Conservation (phyloP, 1,284 basidiomycete genomes). For the Trametes hirsuta region DNA sequence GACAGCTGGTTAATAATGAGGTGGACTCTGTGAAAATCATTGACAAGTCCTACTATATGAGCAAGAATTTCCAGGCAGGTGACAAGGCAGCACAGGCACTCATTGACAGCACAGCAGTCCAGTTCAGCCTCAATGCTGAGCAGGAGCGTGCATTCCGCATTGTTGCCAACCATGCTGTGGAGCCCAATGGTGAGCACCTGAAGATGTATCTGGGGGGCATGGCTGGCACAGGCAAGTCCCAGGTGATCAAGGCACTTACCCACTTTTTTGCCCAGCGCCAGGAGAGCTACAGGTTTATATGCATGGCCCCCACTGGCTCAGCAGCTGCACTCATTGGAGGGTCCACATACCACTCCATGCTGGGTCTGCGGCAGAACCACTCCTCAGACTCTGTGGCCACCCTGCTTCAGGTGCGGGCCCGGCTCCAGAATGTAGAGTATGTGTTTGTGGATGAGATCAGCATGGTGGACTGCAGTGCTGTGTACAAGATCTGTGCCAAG, state of each 20-base stretch:
- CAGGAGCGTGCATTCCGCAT: no score
- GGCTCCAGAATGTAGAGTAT: constrained; percentile 35
- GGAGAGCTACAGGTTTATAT: constrained; percentile 31
- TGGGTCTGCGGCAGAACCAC: constrained; percentile 35
- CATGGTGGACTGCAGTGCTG: constrained; percentile 36
- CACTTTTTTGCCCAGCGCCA: constrained; percentile 33
- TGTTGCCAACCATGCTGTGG: constrained; percentile 19
- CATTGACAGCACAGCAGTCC: no score
- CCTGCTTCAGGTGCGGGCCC: constrained; percentile 16
- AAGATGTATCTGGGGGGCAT: constrained; percentile 10
- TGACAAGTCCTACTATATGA: background rate
- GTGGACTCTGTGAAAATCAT: background rate
- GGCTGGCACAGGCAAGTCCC: constrained; percentile 35
- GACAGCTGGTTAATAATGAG: background rate
- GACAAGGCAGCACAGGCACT: no score
- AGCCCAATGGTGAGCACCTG: constrained; percentile 27
- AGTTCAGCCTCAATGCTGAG: no score
- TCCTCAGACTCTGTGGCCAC: background rate
- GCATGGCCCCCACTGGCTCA: constrained; percentile 42
- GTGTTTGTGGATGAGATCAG: constrained; percentile 44
- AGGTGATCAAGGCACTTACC: constrained; percentile 42
- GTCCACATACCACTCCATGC: constrained; percentile 44
- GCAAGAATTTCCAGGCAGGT: background rate
- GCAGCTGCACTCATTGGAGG: constrained; percentile 41
- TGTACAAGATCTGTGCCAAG: constrained; percentile 30